These are phyloP conservation scores for Zymoseptoria passerinii DNA, from an alignment of 2,329 filamentous ascomycete genomes.

Conservation along the genomic window DNA sequence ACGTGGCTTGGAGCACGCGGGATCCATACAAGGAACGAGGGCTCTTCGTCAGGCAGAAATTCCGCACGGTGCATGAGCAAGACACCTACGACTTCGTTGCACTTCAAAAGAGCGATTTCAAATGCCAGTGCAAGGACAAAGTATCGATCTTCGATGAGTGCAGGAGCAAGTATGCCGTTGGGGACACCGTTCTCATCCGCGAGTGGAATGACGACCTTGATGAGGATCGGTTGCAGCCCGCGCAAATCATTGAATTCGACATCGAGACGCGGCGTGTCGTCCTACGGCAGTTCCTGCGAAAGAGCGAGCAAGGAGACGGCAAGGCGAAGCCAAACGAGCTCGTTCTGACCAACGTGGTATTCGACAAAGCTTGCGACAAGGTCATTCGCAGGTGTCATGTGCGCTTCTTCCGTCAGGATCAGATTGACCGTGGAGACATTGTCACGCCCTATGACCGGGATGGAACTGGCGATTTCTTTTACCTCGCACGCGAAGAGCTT, in stretches of 20 bases:
- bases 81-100: slow-evolving; percentile 51
- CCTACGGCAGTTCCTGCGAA: slow-evolving; percentile 10
- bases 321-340: slow-evolving; percentile 48
- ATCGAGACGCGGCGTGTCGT: slow-evolving; percentile 24
- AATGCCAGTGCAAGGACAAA: slow-evolving; percentile 23
- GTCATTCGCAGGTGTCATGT: slow-evolving; percentile 54
- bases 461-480: slow-evolving; percentile 61
- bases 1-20: slow-evolving; percentile 51
- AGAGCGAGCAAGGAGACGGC: background rate
- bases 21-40: slow-evolving; percentile 38
- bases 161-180: slow-evolving; percentile 34
- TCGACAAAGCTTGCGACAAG: slow-evolving; percentile 24
- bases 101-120: slow-evolving; percentile 47
- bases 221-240: slow-evolving; percentile 48
- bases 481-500: slow-evolving; percentile 5
- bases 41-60: slow-evolving; percentile 65
- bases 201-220: slow-evolving; percentile 15
- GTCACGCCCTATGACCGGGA: slow-evolving; percentile 56
- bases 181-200: slow-evolving; percentile 54
- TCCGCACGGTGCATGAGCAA: slow-evolving; percentile 44
- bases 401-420: slow-evolving; percentile 39
- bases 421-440: slow-evolving; percentile 34
- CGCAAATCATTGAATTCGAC: slow-evolving; percentile 46
- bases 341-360: slow-evolving; percentile 44
- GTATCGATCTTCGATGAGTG: slow-evolving; percentile 15